Evolutionary conservation across 2,329 filamentous ascomycete species (phyloP).

Genomic region (Paracorniculantispora psalliotae): DNA sequence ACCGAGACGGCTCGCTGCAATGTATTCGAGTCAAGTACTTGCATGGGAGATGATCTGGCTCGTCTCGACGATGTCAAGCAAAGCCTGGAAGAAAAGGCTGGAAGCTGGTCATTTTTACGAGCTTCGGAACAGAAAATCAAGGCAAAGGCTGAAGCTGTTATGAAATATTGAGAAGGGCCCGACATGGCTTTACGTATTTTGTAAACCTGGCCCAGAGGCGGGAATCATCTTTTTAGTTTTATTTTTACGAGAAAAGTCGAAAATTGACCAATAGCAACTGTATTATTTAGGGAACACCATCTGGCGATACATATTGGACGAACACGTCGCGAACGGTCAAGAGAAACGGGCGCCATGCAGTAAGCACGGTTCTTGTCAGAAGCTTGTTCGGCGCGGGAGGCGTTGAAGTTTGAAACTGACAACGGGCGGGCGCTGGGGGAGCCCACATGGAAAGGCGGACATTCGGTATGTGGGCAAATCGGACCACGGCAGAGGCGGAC

Average conservation of each 20-base stretch:
- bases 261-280: neutral
- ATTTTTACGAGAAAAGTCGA: neutral
- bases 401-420: constrained; percentile 5
- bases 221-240: no score
- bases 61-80: no score
- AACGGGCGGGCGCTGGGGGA: constrained; percentile 7
- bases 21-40: neutral
- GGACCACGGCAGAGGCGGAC: constrained; percentile 2
- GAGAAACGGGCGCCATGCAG: neutral
- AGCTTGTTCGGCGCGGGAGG: constrained; percentile 10
- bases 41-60: neutral
- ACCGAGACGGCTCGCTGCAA: neutral
- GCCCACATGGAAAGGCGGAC: constrained; percentile 1
- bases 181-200: neutral
- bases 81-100: no score
- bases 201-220: no score
- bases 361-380: constrained; percentile 9
- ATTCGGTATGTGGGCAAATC: constrained; percentile 11
- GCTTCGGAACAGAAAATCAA: neutral
- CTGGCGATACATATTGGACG: constrained; percentile 3
- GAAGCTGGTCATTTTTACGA: neutral
- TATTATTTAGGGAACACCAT: neutral
- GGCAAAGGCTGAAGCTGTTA: neutral
- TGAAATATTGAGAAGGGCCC: neutral
- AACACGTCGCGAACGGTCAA: constrained; percentile 6